Evolutionary conservation across 2,329 filamentous ascomycete species (phyloP).

Genomic region (Penicillium hesseltinei): DNA sequence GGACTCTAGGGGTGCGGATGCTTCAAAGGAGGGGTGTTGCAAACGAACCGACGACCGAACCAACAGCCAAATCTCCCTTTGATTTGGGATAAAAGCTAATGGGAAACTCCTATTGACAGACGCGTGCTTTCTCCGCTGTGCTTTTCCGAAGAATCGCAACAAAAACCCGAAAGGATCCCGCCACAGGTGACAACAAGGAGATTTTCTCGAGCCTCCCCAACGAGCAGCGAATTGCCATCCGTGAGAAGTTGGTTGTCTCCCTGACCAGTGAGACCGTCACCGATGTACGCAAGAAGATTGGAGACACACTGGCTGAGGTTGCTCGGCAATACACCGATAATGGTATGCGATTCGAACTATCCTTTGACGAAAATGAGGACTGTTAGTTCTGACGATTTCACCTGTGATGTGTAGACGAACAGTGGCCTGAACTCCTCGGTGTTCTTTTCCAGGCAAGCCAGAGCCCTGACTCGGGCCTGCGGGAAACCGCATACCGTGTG

Average conservation of each 20-base stretch:
- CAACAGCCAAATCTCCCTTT: background rate
- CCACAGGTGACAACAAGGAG: slow-evolving; percentile 70
- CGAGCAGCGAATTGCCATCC: slow-evolving; percentile 73
- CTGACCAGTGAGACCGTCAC: slow-evolving; percentile 71
- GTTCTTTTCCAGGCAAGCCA: slow-evolving; percentile 89
- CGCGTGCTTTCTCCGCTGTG: slow-evolving; percentile 85
- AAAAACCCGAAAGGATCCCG: slow-evolving; percentile 73
- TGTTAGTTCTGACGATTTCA: slow-evolving; percentile 9
- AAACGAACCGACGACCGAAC: background rate
- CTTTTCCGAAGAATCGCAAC: slow-evolving; percentile 92
- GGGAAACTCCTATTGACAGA: slow-evolving; percentile 51
- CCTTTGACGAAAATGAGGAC: background rate
- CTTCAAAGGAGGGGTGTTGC: background rate
- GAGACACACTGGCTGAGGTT: slow-evolving; percentile 94
- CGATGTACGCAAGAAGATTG: slow-evolving; percentile 87
- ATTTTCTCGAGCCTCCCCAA: slow-evolving; percentile 77
- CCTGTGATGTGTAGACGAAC: slow-evolving; percentile 58
- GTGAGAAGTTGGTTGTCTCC: slow-evolving; percentile 77
- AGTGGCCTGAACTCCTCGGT: slow-evolving; percentile 85
- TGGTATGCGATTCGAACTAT: slow-evolving; percentile 55
- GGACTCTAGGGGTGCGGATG: slow-evolving; percentile 3
- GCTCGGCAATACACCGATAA: slow-evolving; percentile 93
- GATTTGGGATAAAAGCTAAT: slow-evolving; percentile 6
- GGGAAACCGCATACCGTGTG: slow-evolving; percentile 91
- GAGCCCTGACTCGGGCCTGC: slow-evolving; percentile 75